Evolutionary conservation across 495 filamentous ascomycete genomes (phyloP).

Genomic region (Xylaria acuta): DNA sequence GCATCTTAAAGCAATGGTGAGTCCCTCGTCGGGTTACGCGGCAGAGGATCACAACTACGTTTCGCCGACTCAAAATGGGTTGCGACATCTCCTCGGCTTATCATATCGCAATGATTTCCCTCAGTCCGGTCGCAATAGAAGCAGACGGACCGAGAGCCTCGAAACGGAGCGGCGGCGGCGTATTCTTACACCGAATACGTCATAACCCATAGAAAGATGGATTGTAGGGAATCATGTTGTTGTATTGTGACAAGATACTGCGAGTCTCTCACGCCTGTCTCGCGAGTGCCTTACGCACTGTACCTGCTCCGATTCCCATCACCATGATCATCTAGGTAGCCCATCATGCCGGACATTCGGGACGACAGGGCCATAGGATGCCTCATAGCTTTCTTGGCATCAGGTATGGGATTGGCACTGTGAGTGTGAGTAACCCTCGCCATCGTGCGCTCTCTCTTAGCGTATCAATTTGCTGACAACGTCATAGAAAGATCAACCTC

Average conservation of each 20-base stretch:
- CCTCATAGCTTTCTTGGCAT: neutral
- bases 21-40: neutral
- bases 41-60: neutral
- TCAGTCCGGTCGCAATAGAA: neutral
- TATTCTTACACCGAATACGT: neutral
- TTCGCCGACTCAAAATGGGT: neutral
- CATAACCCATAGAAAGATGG: neutral
- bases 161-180: neutral
- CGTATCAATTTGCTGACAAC: neutral
- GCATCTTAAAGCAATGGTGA: neutral
- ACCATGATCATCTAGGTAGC: neutral
- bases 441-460: neutral
- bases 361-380: neutral
- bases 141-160: neutral
- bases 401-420: neutral
- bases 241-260: too few relatives aligned
- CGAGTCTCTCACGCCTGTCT: too few relatives aligned
- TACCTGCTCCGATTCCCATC: too few relatives aligned
- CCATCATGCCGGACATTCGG: neutral
- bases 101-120: neutral
- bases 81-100: neutral
- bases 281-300: too few relatives aligned
- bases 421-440: neutral
- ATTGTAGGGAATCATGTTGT: too few relatives aligned
- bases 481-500: neutral